phyloP scores from a whole-genome alignment of 108 stramenopile genomes.

The Tribonema minus region DNA sequence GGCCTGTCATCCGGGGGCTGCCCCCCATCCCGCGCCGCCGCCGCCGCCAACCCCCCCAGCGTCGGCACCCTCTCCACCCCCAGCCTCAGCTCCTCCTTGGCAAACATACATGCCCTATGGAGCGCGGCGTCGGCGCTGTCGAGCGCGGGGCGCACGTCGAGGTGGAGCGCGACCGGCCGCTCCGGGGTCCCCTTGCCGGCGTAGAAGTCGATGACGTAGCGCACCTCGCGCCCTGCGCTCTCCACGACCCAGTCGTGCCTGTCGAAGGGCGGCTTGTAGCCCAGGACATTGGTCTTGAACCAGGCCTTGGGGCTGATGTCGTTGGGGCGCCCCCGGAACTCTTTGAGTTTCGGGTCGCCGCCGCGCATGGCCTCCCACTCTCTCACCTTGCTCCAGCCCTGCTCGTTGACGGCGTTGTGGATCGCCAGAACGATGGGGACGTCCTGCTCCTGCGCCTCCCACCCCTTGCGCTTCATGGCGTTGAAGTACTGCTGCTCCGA shows the following conservation, averaged over 20 bases:
- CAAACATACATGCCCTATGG: neutral
- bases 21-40: too few species aligned
- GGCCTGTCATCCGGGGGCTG: too few species aligned
- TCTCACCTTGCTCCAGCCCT: slow-evolving; percentile 56
- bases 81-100: neutral
- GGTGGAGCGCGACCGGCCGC: slow-evolving; percentile 64
- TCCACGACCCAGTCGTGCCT: slow-evolving; percentile 95
- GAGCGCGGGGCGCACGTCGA: slow-evolving; percentile 77
- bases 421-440: slow-evolving; percentile 77
- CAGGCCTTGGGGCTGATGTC: slow-evolving; percentile 84
- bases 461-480: slow-evolving; percentile 88
- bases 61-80: too few species aligned
- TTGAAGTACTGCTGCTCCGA: slow-evolving; percentile 94
- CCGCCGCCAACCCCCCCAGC: too few species aligned
- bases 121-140: slow-evolving; percentile 3
- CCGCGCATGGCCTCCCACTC: slow-evolving; percentile 26
- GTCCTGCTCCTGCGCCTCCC: slow-evolving; percentile 70
- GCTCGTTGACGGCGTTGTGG: slow-evolving; percentile 92
- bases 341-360: slow-evolving; percentile 62
- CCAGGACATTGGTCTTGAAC: slow-evolving; percentile 67
- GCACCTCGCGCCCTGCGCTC: slow-evolving; percentile 52
- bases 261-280: slow-evolving; percentile 84
- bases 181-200: slow-evolving; percentile 47
- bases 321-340: slow-evolving; percentile 82
- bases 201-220: slow-evolving; percentile 96